These are phyloP conservation scores for Podospora conica DNA, from an alignment of 495 filamentous ascomycete genomes.

Conservation along the genomic window DNA sequence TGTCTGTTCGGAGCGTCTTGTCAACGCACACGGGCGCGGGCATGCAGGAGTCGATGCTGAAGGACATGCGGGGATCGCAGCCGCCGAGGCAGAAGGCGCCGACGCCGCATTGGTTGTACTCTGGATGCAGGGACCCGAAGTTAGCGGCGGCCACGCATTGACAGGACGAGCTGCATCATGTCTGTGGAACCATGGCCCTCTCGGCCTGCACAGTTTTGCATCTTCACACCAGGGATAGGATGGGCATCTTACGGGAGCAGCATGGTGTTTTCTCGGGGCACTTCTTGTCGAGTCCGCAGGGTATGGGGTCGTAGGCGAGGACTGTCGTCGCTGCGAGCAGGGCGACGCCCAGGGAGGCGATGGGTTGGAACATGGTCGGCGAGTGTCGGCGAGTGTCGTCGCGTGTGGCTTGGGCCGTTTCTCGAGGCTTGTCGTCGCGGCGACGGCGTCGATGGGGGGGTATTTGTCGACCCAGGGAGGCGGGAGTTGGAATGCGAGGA, in stretches of 20 bases:
- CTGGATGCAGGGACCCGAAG: constrained; percentile 40
- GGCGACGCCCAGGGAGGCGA: constrained; percentile 35
- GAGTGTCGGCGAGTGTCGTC: neutral
- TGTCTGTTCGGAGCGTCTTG: constrained; percentile 63
- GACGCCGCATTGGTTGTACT: constrained; percentile 88
- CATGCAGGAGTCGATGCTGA: constrained; percentile 76
- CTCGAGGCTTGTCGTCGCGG: neutral
- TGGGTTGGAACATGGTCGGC: constrained; percentile 30
- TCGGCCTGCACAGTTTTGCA: neutral
- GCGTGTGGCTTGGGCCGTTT: neutral
- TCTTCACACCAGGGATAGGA: neutral
- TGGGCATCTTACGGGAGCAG: constrained; percentile 74
- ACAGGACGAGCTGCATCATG: neutral
- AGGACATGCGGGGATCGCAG: constrained; percentile 81
- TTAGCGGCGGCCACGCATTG: constrained; percentile 17
- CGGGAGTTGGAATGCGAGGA: neutral
- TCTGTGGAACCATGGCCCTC: constrained; percentile 5
- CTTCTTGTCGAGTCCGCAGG: constrained; percentile 47
- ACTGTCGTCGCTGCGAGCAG: constrained; percentile 37
- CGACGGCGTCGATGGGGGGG: neutral
- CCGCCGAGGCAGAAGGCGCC: constrained; percentile 95
- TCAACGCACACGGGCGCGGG: constrained; percentile 75
- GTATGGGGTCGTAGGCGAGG: constrained; percentile 23
- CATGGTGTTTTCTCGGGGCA: constrained; percentile 77
- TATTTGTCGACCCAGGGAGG: neutral